Percentiles rank a stretch among this genome's conserved stretches.
These are phyloP conservation scores for Carallia pectinifolia DNA, from an alignment of 345 rosid genomes.

Conservation along the genomic window DNA sequence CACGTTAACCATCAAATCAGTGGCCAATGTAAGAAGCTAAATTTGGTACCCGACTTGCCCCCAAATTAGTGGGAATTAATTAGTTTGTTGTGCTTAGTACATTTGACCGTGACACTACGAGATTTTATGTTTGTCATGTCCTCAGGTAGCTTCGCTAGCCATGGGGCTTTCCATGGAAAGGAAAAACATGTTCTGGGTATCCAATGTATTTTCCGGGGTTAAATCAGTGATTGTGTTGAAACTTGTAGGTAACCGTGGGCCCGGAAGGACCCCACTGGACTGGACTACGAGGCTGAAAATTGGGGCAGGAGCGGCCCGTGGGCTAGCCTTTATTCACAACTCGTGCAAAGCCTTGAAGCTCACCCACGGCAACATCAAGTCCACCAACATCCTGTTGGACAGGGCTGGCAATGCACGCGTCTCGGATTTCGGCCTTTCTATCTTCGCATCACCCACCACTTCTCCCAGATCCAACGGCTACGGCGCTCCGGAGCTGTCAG, in stretches of 20 bases:
- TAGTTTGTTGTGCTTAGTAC: neutral
- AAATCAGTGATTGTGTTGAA: neutral
- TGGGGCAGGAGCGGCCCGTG: slow-evolving; percentile 80
- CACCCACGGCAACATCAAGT: slow-evolving; percentile 78
- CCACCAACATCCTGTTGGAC: slow-evolving; percentile 80
- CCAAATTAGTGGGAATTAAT: neutral
- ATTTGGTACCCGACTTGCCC: neutral
- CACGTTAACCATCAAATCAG: no score
- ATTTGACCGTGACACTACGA: neutral
- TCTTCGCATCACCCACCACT: slow-evolving; percentile 41
- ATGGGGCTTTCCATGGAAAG: no score
- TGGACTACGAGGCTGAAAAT: slow-evolving; percentile 86
- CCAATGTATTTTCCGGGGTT: neutral
- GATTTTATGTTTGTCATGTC: neutral
- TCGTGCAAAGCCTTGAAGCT: slow-evolving; percentile 76
- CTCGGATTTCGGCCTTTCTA: slow-evolving; percentile 65
- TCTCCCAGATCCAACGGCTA: slow-evolving; percentile 64
- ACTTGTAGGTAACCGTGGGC: slow-evolving; percentile 76
- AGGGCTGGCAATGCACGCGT: slow-evolving; percentile 57
- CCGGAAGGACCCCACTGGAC: slow-evolving; percentile 81
- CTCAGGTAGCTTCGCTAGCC: no score
- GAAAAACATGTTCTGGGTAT: no score
- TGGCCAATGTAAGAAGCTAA: neutral
- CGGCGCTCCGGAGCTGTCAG: slow-evolving; percentile 55
- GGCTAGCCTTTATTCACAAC: slow-evolving; percentile 63